Evolutionary conservation across 78 protist species (phyloP), one percentile per base, ranked within the genome.

Genomic region (Dictyostelium capitatum): DNA sequence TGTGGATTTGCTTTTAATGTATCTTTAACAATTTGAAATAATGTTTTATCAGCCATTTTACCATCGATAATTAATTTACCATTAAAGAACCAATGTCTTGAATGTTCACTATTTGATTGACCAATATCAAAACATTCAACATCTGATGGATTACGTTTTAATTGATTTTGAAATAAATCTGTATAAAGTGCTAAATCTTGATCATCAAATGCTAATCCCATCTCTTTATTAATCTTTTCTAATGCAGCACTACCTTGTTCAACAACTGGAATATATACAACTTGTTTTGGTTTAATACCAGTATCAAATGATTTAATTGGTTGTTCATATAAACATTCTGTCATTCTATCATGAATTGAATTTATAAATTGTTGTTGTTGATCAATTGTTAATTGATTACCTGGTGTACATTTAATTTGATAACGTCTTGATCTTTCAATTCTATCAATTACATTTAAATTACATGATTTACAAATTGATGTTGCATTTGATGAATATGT

Each of bases 61-160:
- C 97, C 98, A 81, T 97, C 97, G 83, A 97, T 70, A 59, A 80
- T 57, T 77, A 82, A 74, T 46, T 65, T 70, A n/a, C 96, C 98
- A 25, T 91, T 93, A 89, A 97, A 97, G 80, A 95, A 89, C 97
- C 95, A 90, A 94, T 97, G 98, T n/a, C 96, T 51, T n/a, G 94
- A 87, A 62, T 94, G 96, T 65, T 94, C 96, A 64, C 79, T 53
- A 47, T 94, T 94, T 57, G 92, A 80, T 69, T 94, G 96, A 19
- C 97, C 98, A 50, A 98, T 79, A 79, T 96, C 97, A 84, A 97
- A 96, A 48, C 95, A 90, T 95, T 98, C 99, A 41, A 95, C 98
- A 67, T 95, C 95, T 20, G 98, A 95, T 48, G 99, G 99, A 78
- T 97, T 91, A 20, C 99, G 91, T 64, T 47, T 46, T 57, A 96